A percentile compares a stretch with the other conserved stretches of the same genome.
These are phyloP conservation scores for Ophiostoma australiae DNA, from an alignment of 2,329 filamentous ascomycete species.

Conservation along the genomic window DNA sequence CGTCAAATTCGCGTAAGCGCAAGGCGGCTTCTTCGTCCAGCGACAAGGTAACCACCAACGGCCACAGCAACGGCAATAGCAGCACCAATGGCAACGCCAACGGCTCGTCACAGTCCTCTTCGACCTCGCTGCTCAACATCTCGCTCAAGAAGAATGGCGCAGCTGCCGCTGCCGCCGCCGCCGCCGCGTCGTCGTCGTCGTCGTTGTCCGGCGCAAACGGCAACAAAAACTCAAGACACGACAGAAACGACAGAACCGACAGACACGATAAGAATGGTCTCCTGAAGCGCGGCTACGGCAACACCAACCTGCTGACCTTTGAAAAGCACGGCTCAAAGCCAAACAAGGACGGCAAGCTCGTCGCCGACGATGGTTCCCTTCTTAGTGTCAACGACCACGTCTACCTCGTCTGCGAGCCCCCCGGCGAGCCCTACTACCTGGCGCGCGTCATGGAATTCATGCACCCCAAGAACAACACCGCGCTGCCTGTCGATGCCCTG, in stretches of 20 bases:
- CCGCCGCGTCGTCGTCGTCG: constrained; percentile 35
- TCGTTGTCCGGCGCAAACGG: constrained; percentile 33
- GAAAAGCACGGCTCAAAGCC: constrained; percentile 63
- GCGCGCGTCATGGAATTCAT: constrained; percentile 98
- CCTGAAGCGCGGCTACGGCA: constrained; percentile 41
- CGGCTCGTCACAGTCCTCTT: constrained; percentile 16
- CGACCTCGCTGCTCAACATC: constrained; percentile 23
- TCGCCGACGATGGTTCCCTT: constrained; percentile 84
- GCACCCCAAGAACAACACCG: constrained; percentile 68
- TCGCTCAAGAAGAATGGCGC: constrained; percentile 26
- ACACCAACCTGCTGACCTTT: constrained; percentile 88
- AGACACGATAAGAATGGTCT: constrained; percentile 19
- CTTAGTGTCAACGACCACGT: constrained; percentile 82
- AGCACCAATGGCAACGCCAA: constrained; percentile 14
- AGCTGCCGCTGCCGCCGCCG: constrained; percentile 31
- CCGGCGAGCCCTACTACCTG: constrained; percentile 95
- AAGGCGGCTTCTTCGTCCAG: constrained; percentile 56
- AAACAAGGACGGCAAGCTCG: constrained; percentile 66
- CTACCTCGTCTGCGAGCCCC: constrained; percentile 94
- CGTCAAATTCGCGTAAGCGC: constrained; percentile 66
- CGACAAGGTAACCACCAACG: constrained; percentile 30
- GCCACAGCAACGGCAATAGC: not conserved
- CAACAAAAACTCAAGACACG: not conserved
- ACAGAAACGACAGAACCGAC: not conserved
- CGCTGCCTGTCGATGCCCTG: constrained; percentile 73